Percentiles rank a stretch among this genome's conserved stretches.
Conservation (phyloP, 192 early-diverging fungal genomes). For the Helicostylum pulchrum region DNA sequence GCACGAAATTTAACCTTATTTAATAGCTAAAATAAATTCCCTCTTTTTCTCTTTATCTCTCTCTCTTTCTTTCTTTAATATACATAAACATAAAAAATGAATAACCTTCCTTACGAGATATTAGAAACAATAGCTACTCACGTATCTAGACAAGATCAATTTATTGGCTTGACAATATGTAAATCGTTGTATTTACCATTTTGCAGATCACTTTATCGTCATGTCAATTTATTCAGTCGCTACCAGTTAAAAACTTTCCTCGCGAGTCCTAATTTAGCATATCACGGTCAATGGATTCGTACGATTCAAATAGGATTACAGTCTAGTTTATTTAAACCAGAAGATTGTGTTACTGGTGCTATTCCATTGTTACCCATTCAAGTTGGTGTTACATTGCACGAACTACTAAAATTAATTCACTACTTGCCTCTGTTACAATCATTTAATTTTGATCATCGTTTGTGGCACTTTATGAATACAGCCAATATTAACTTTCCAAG, state of each 20-base stretch:
- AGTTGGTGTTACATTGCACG: not conserved
- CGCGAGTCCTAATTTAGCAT: no score
- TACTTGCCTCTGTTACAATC: not conserved
- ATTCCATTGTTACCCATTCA: not conserved
- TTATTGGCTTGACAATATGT: not conserved
- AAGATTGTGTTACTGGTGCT: slow-evolving; percentile 2
- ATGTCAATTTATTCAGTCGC: not conserved
- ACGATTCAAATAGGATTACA: not conserved
- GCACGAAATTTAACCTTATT: not conserved
- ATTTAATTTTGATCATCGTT: slow-evolving; percentile 1
- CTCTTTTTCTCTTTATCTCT: no score
- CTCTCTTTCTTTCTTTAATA: no score
- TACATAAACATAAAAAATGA: no score
- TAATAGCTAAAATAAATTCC: no score
- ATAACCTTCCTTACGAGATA: no score
- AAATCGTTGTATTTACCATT: not conserved
- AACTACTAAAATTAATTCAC: not conserved
- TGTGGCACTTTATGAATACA: not conserved
- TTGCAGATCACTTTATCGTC: slow-evolving; percentile 1
- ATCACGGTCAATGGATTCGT: not conserved
- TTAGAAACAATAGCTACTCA: no score
- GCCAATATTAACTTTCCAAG: not conserved
- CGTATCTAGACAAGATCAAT: not conserved
- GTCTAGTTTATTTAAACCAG: not conserved
- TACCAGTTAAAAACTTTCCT: slow-evolving; percentile 7